Percentiles rank a stretch among this genome's conserved stretches.
These are phyloP conservation scores for Rugosomyces carneus DNA, from an alignment of 1,284 basidiomycete species.

Conservation along the genomic window DNA sequence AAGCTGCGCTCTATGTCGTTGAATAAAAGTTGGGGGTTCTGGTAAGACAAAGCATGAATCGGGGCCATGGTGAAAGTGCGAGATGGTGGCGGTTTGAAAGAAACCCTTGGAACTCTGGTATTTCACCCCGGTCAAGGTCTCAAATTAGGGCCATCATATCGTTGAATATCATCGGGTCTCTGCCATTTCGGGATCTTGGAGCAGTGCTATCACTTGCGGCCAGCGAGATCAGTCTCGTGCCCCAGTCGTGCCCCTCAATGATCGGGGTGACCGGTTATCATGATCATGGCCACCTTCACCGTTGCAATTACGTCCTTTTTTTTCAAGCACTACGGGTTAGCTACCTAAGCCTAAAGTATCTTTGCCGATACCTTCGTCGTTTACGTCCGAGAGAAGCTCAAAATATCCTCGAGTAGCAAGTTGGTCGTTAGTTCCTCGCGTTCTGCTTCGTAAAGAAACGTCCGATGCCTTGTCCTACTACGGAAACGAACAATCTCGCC, in stretches of 20 bases:
- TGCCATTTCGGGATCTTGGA: neutral
- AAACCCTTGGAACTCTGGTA: neutral
- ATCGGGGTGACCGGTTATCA: too few species aligned
- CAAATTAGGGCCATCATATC: conserved; percentile 10
- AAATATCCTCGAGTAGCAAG: neutral
- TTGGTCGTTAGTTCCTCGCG: conserved; percentile 8
- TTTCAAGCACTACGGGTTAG: too few species aligned
- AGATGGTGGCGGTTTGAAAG: neutral
- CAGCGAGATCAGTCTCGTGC: neutral
- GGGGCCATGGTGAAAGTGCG: conserved; percentile 27
- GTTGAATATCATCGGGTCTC: neutral
- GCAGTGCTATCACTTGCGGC: neutral
- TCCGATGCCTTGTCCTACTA: conserved; percentile 14
- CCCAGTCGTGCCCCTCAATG: neutral
- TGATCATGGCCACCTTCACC: too few species aligned
- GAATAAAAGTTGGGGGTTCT: conserved; percentile 32
- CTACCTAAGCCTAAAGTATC: neutral
- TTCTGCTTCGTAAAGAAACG: conserved; percentile 7
- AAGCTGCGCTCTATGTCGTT: conserved; percentile 65
- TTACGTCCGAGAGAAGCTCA: neutral
- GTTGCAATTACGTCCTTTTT: too few species aligned
- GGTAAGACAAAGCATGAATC: conserved; percentile 26
- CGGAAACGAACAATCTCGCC: conserved; percentile 16
- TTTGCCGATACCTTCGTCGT: neutral
- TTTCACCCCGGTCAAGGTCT: neutral